phyloP scores from a whole-genome alignment of 148 eudicot genomes.

The Agrostemma githago region DNA sequence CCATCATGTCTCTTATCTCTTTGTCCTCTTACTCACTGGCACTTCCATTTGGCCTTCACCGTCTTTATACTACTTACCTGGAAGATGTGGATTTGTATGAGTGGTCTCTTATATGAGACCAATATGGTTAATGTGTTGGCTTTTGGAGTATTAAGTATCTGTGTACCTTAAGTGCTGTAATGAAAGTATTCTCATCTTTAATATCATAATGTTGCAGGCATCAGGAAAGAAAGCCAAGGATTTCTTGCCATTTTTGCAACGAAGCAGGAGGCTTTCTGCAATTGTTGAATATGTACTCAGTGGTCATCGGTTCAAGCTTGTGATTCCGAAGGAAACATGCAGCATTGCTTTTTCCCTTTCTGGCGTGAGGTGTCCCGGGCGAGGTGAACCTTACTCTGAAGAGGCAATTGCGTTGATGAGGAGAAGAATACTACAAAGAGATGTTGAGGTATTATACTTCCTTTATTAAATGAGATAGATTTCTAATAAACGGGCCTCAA shows the following conservation, averaged over 20 bases:
- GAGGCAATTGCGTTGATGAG: constrained; percentile 96
- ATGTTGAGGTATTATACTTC: constrained; percentile 73
- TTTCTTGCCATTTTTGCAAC: constrained; percentile 77
- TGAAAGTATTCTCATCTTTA: neutral
- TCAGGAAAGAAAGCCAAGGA: constrained; percentile 79
- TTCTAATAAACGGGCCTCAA: no score
- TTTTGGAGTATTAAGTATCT: neutral
- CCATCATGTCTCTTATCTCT: neutral
- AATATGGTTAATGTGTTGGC: neutral
- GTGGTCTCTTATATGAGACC: neutral
- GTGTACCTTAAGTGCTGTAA: neutral
- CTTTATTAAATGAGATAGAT: neutral
- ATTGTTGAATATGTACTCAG: constrained; percentile 90
- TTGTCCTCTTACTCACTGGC: neutral
- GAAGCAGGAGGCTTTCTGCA: constrained; percentile 72
- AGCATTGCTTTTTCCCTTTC: constrained; percentile 85
- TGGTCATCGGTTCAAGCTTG: constrained; percentile 83
- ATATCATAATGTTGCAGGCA: constrained; percentile 38
- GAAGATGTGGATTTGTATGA: neutral
- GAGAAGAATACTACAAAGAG: constrained; percentile 89
- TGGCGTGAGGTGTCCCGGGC: constrained; percentile 95
- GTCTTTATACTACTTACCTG: neutral
- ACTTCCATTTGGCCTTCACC: neutral
- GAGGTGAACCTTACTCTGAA: constrained; percentile 73
- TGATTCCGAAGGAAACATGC: constrained; percentile 85